Base-by-base conservation (phyloP, 2,329 filamentous ascomycete genomes). In the Zasmidium citrigriseum region DNA sequence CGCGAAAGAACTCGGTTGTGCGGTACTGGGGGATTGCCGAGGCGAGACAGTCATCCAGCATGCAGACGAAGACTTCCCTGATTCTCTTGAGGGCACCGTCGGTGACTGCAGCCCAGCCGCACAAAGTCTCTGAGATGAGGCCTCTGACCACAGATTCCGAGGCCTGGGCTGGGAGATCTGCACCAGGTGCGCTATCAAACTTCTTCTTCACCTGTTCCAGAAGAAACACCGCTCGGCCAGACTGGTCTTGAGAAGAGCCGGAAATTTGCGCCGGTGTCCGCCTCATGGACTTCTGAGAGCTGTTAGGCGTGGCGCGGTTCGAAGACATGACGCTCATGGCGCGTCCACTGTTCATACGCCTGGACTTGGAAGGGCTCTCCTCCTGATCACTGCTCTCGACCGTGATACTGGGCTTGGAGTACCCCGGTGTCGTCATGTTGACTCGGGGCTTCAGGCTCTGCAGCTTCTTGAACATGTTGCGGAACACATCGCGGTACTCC, bases 391-490 rank as follows among this genome's bases (percentile, higher is more conserved):
- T 63, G 4, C 49, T 53, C 12, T 62, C 52, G 1, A 70, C n/a
- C 3, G 38, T 21, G 46, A 68, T 55, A 2, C 46, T 24, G 4
- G 63, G 61, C 34, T 48, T 54, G 2, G 54, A 48, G 21, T 64
- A 66, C 0, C 67, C 70, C 0, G 70, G 71, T 0, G 70, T 72
- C 1, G 45, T 25, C 10, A 70, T 24, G 1, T 55, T 53, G 5
- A 69, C 46, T 3, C 25, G 65, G 0, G 76, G 77, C 22, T 70
- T 68, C 20, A 71, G 60, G 1, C 58, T 60, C 0, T 53, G 20
- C 1, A 79, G 59, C 0, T 47, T 79, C 0, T 77, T 71, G 1
- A 80, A 78, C 58, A 91, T 88, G 0, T 77, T 72, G 0, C 78
- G 72, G 0, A 84, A 79, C 0, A 85, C 71, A 0, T 70, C 60